Evolutionary conservation across 768 basidiomycete species (phyloP), one percentile per base, ranked within the genome.

Genomic region (Lactarius pseudohatsudake): DNA sequence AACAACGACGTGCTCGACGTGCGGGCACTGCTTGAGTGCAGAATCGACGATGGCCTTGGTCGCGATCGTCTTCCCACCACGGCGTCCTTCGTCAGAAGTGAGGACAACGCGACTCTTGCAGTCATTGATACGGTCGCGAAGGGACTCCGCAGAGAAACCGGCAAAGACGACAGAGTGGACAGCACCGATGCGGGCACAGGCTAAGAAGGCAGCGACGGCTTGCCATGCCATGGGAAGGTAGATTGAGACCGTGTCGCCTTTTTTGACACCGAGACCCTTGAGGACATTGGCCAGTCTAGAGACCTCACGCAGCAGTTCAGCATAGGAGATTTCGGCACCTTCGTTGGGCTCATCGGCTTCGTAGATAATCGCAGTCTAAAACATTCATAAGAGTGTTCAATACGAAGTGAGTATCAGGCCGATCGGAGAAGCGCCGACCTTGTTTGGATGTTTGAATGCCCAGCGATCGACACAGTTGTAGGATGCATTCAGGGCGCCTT

Each of bases 381-480:
- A 15, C 6, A 59, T 38, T 11, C 47, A 50, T 11, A 26, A 20
- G 32, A 38, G 28, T 28, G 30, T 1, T 28, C n/a, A 47, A 36
- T 38, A 41, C 20, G 22, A 65, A 50, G 54, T 50, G 38, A 40
- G 60, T 26, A 57, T 41, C 36, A 41, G 57, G 43, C 47, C 59
- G 30, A 41, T 66, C 36, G 43, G 11, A 38, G 56, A n/a, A 30
- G 30, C 20, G 34, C 45, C 8, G 64, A 87, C 90, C 79, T 86
- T 89, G 76, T 97, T 79, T 0, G 96, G 97, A 73, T 95, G 80
- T 74, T 87, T 85, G 80, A 90, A 95, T 18, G 93, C 96, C 89
- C 94, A 96, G 64, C 96, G 86, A 76, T 99, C 97, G 59, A 99
- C 93, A 73, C 94, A 96, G 78, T 99, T 99, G 83, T 98, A 98